Base-by-base conservation (phyloP, 192 early-diverging fungal species). In the Coemansia sp. region DNA sequence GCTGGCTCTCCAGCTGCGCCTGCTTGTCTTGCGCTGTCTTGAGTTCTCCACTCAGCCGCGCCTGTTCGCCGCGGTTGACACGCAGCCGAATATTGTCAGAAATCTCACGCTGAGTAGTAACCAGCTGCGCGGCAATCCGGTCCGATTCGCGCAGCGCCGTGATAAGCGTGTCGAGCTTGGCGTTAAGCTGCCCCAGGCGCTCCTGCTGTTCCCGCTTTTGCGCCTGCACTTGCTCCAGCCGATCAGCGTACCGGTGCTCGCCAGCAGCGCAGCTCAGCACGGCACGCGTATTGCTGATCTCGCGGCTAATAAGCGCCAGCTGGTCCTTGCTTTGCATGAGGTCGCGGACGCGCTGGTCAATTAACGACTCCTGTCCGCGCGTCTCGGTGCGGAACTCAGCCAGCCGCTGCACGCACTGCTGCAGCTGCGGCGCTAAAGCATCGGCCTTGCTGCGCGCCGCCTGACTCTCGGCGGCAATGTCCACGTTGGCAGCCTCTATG, bases 101-200 rank as follows among this genome's bases (percentile, higher is more conserved):
- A 7, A 72, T 45, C 63, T 71, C 60, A 53, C 84, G 68, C 71
- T 74, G 76, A 53, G 70, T 80, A 4, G 77, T 59, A 3, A 62
- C 70, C 9, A 86, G 71, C 62, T 72, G 71, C 7, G 69, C 77
- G 9, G 82, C 76, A 4, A 76, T 49, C 27, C 78, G 62, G 53
- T 82, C 78, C 0, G 86, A 71, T 37, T 76, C 74, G 27, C 84
- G 66, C 54, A 89, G 51, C 46, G 85, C 71, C 3, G 85, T 72
- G 19, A 76, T 79, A 42, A 86, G 69, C 0, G 43, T 60, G 15
- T 83, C 71, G 61, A 87, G 68, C 47, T 86, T 59, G 4, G 60
- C 60, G 20, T 57, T 59, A 24, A 78, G 37, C 15, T 67, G 68
- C 3, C 41, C 60, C 35, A 85, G 73, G 20, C 83, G 58, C 8